These are phyloP conservation scores for Vitis hybrid DNA, from an alignment of 177 flowering plant species.

Conservation along the genomic window DNA sequence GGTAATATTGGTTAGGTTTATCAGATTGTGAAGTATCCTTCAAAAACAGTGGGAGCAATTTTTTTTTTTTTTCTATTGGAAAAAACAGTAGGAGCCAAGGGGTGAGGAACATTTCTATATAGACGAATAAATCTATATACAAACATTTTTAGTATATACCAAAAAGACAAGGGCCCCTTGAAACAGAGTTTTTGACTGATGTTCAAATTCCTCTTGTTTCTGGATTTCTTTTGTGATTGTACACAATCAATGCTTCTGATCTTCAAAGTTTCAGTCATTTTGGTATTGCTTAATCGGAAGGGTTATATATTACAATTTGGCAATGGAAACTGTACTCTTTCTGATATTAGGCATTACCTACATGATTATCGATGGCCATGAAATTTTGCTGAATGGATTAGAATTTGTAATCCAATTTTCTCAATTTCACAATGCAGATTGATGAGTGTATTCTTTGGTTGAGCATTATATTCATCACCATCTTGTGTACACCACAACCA, in stretches of 20 bases:
- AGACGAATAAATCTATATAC: too few relatives aligned
- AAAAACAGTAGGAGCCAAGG: too few relatives aligned
- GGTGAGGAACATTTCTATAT: too few relatives aligned
- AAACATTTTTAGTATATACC: too few relatives aligned
- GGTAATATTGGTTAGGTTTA: too few relatives aligned
- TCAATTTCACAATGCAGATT: conserved; percentile 47
- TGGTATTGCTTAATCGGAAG: not conserved
- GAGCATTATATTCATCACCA: conserved; percentile 92
- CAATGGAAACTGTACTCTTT: not conserved
- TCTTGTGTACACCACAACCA: conserved; percentile 94
- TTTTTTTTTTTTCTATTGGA: too few relatives aligned
- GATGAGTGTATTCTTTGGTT: conserved; percentile 93
- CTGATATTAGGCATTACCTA: not conserved
- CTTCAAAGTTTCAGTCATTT: not conserved
- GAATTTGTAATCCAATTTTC: not conserved
- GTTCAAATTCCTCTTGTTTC: not conserved
- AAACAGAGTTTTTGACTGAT: not conserved
- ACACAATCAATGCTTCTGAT: not conserved
- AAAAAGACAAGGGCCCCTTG: too few relatives aligned
- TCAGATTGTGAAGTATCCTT: too few relatives aligned
- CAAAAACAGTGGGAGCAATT: too few relatives aligned
- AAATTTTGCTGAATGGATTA: not conserved
- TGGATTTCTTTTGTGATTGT: not conserved
- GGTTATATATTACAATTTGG: not conserved
- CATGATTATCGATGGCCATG: not conserved